phyloP scores from a whole-genome alignment of 192 early-diverging fungal species.

The Coemansia sp. region DNA sequence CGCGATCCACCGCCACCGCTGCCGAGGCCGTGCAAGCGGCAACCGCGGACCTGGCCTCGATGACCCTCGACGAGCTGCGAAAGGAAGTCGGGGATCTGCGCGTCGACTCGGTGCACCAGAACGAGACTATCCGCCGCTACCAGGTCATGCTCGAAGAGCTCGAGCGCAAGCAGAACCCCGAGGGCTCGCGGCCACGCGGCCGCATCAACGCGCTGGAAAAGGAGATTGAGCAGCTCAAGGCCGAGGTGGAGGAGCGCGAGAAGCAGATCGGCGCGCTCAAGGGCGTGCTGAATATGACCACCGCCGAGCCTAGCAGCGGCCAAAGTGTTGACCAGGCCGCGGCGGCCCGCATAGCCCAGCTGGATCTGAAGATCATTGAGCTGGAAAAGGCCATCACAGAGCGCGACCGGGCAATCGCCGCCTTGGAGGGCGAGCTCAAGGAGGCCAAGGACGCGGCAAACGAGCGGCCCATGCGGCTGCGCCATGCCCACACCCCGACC shows the following conservation, averaged over 20 bases:
- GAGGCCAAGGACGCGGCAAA: constrained; percentile 16
- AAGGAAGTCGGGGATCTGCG: constrained; percentile 31
- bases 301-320: not conserved
- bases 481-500: constrained; percentile 21
- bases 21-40: constrained; percentile 40
- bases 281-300: constrained; percentile 20
- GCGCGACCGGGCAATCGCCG: constrained; percentile 8
- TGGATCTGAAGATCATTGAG: constrained; percentile 31
- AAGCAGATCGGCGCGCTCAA: constrained; percentile 31
- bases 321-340: not conserved
- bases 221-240: constrained; percentile 36
- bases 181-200: constrained; percentile 30
- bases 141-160: constrained; percentile 40
- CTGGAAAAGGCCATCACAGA: constrained; percentile 23
- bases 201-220: constrained; percentile 22
- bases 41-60: constrained; percentile 33
- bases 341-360: constrained; percentile 24
- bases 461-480: constrained; percentile 49
- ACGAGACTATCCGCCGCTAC: constrained; percentile 38
- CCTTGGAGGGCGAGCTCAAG: constrained; percentile 21
- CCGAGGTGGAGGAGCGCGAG: constrained; percentile 20
- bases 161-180: constrained; percentile 47
- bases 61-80: constrained; percentile 37
- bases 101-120: constrained; percentile 41
- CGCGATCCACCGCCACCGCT: constrained; percentile 29